phyloP scores from a whole-genome alignment of 1,284 basidiomycete genomes.

The Cryptococcus neoformans region DNA sequence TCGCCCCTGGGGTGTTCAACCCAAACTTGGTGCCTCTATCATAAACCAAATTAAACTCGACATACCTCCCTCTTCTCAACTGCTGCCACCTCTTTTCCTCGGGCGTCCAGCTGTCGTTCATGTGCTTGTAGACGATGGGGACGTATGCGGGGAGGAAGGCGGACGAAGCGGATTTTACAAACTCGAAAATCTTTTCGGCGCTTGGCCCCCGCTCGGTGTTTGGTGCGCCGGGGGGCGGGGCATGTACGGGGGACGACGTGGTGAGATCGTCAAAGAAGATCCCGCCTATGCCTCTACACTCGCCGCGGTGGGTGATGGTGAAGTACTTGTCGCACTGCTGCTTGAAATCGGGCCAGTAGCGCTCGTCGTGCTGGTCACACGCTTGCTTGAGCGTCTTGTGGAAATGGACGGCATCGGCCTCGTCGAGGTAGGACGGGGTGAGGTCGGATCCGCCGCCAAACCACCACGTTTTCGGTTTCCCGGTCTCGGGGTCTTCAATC shows the following conservation, averaged over 20 bases:
- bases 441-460: constrained; percentile 97
- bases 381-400: constrained; percentile 74
- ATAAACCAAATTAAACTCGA: constrained; percentile 91
- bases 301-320: constrained; percentile 84
- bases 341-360: constrained; percentile 80
- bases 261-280: constrained; percentile 93
- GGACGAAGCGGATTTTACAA: constrained; percentile 67
- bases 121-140: constrained; percentile 68
- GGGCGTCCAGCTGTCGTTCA: constrained; percentile 59
- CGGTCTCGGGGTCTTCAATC: constrained; percentile 60
- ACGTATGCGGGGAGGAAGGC: constrained; percentile 85
- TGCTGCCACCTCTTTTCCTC: constrained; percentile 80
- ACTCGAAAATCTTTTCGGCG: constrained; percentile 68
- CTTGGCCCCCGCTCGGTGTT: constrained; percentile 35
- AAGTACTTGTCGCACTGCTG: constrained; percentile 99
- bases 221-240: constrained; percentile 4
- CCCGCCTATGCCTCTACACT: constrained; percentile 88
- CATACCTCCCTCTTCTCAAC: constrained; percentile 80
- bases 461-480: constrained; percentile 78
- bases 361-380: constrained; percentile 68
- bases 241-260: constrained; percentile 37
- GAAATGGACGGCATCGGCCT: constrained; percentile 84
- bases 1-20: constrained; percentile 80
- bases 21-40: constrained; percentile 72
- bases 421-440: constrained; percentile 89